Evolutionary conservation across 2,329 filamentous ascomycete genomes (phyloP).

Genomic region (Apiospora hydei): DNA sequence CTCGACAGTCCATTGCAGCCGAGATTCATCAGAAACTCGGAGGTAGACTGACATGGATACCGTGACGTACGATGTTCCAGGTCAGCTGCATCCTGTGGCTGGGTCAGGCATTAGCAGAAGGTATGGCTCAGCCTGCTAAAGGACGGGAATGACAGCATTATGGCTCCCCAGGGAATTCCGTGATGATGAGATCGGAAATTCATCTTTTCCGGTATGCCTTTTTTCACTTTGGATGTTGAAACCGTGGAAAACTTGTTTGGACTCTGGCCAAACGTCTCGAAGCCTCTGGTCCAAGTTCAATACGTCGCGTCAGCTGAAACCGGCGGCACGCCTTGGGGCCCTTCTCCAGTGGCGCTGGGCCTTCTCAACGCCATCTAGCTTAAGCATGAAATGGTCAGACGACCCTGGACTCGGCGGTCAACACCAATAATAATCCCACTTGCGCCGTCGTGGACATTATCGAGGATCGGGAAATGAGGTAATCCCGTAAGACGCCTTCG

Average conservation of each 20-base stretch:
- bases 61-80: neutral
- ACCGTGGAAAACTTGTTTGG: constrained; percentile 8
- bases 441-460: constrained; percentile 8
- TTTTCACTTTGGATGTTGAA: neutral
- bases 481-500: constrained; percentile 8
- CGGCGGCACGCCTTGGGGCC: constrained; percentile 4
- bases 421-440: neutral
- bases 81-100: constrained; percentile 4
- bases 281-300: neutral
- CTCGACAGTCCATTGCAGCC: neutral
- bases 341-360: constrained; percentile 17
- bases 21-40: neutral
- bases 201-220: neutral
- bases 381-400: constrained; percentile 17
- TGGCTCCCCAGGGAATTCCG: neutral
- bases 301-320: constrained; percentile 14
- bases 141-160: neutral
- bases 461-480: constrained; percentile 13
- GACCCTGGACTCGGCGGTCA: neutral
- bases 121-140: neutral
- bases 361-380: constrained; percentile 4
- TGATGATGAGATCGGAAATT: neutral
- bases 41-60: neutral
- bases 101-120: neutral
- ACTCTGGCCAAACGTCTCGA: constrained; percentile 1